A percentile compares a stretch with the other conserved stretches of the same genome.
phyloP scores from a whole-genome alignment of 1,284 basidiomycete genomes.

The Ustilago vetiveriae region DNA sequence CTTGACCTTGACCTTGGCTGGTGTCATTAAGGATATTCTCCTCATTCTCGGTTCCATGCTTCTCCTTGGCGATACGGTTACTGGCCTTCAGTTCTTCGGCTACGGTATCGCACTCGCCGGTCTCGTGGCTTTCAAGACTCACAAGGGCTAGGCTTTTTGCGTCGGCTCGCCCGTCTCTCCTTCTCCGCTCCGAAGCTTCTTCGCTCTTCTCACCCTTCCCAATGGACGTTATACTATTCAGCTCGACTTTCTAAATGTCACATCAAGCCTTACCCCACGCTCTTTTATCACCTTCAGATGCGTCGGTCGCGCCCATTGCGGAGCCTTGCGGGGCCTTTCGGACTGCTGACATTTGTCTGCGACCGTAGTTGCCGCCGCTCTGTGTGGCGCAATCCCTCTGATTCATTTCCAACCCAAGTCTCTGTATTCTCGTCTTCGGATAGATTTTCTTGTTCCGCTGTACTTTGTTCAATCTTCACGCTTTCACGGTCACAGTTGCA shows the following conservation, averaged over 20 bases:
- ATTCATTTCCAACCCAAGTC: background rate
- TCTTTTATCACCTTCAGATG: conserved; percentile 15
- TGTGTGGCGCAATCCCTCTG: too few relatives aligned
- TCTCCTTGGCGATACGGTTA: conserved; percentile 81
- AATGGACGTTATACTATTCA: conserved; percentile 14
- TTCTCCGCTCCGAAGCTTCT: background rate
- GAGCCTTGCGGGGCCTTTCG: too few relatives aligned
- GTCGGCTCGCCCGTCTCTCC: background rate
- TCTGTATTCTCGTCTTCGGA: conserved; percentile 19
- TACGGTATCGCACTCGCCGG: conserved; percentile 84
- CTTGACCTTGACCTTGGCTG: conserved; percentile 88
- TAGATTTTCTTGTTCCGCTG: conserved; percentile 27
- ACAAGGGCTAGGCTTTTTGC: conserved; percentile 74
- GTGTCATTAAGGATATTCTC: conserved; percentile 93
- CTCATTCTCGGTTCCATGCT: conserved; percentile 88
- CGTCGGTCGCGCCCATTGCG: too few relatives aligned
- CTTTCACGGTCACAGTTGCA: conserved; percentile 7
- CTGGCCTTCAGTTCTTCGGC: conserved; percentile 86
- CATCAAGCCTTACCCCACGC: conserved; percentile 3
- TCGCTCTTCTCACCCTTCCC: background rate
- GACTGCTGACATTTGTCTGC: too few relatives aligned
- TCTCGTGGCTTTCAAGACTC: conserved; percentile 81
- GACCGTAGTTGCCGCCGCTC: too few relatives aligned
- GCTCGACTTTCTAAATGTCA: background rate
- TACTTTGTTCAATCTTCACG: conserved; percentile 26